Base-by-base conservation (phyloP, 805 yeast species). In the Zygosaccharomyces rouxii region DNA sequence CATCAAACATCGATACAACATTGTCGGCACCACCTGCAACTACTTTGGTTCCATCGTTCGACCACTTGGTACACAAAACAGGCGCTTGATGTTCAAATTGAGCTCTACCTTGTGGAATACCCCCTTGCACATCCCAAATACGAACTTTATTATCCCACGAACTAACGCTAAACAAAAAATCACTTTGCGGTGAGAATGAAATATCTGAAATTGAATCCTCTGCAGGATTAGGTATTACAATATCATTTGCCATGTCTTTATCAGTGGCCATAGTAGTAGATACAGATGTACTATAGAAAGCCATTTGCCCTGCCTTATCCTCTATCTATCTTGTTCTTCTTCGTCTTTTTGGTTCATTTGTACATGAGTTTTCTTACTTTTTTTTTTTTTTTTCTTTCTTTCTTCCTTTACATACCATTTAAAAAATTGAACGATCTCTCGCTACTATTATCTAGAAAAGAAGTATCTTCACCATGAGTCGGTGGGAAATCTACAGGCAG, bases 71-170 rank as follows among this genome's bases (percentile, higher is more conserved):
- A 10, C 85, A 70, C 45, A 94, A 71, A 3, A 87, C 96, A 0
- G 98, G 97, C 0, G 79, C 97, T 31, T 84, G 87, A 64, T 92
- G 97, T 62, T 87, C 95, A 67, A 77, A 90, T 60, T 90, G 66
- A 0, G 97, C 97, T 43, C 96, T 72, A 7, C 96, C 97, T 59
- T 86, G 94, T 25, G 88, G 81, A 48, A 79, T 78, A 4, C 97
- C 97, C 35, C 78, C 76, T 38, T 83, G 76, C 14, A 90, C 81
- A 67, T 94, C 98, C 74, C 94, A 94, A 47, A 94, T 83, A 52
- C 98, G 78, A 37, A 89, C 97, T 64, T 89, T 89, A 59, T 85
- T 86, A 69, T 94, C 99, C 99, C 99, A 94, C 14, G 95, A 84
- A 14, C 95, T 78, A 3, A 81, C 94, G 3, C 95, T 80, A 47